Evolutionary conservation across 2,329 filamentous ascomycete species (phyloP).

Genomic region (Phialophora expanda): DNA sequence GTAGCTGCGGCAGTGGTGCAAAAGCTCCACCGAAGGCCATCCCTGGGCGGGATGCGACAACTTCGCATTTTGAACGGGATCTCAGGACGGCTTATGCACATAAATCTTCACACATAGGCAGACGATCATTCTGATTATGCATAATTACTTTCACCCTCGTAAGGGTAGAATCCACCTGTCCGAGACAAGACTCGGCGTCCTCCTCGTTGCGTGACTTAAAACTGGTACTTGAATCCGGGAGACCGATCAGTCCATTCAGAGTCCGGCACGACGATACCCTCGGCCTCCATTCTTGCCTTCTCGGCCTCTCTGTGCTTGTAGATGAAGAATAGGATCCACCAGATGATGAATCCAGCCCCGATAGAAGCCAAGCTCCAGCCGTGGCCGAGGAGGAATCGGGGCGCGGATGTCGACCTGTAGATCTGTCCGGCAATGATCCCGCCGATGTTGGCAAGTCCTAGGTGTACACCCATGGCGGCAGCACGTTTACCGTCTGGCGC

Average conservation of each 20-base stretch:
- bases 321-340: slow-evolving; percentile 22
- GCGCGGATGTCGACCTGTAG: slow-evolving; percentile 18
- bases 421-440: slow-evolving; percentile 54
- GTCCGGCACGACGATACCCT: slow-evolving; percentile 6
- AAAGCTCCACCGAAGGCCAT: no score
- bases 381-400: slow-evolving; percentile 16
- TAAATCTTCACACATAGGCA: background rate
- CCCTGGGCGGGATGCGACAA: no score
- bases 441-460: slow-evolving; percentile 54
- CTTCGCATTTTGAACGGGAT: background rate
- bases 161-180: no score
- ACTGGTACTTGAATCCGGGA: slow-evolving; percentile 23
- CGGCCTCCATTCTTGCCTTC: slow-evolving; percentile 14
- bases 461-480: slow-evolving; percentile 54
- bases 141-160: background rate
- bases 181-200: background rate
- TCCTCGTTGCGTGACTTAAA: background rate
- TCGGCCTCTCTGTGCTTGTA: slow-evolving; percentile 19
- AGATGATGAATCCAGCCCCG: slow-evolving; percentile 9
- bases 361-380: slow-evolving; percentile 21
- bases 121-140: background rate
- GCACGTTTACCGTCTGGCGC: slow-evolving; percentile 67
- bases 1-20: background rate
- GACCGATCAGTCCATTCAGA: slow-evolving; percentile 17
- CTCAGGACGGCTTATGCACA: background rate